Evolutionary conservation across 495 filamentous ascomycete genomes (phyloP).

Genomic region (Tetracladium marchalianum): DNA sequence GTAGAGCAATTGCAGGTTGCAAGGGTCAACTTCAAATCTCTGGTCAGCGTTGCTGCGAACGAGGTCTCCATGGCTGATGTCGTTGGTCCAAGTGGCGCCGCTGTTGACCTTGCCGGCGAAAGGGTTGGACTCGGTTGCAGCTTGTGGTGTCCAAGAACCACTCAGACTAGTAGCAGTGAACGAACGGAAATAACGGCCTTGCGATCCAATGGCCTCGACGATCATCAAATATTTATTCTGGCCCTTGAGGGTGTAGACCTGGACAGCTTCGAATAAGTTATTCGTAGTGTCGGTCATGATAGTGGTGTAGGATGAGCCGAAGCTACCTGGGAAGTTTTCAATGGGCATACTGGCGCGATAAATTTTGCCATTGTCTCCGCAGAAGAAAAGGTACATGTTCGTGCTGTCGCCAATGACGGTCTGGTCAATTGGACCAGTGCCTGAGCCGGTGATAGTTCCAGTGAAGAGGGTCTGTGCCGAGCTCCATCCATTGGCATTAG

Average conservation of each 20-base stretch:
- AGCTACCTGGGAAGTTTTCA: conserved; percentile 45
- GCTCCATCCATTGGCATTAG: conserved; percentile 46
- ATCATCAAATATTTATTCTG: conserved; percentile 50
- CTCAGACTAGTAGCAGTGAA: conserved; percentile 44
- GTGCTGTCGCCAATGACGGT: conserved; percentile 46
- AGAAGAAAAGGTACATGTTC: conserved; percentile 56
- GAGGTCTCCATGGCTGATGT: conserved; percentile 54
- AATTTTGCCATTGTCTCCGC: conserved; percentile 55
- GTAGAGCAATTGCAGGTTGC: conserved; percentile 50
- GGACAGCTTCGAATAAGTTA: conserved; percentile 53
- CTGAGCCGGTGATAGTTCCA: conserved; percentile 38
- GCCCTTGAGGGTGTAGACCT: conserved; percentile 49
- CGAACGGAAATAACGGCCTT: conserved; percentile 55
- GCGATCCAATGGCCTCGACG: conserved; percentile 46
- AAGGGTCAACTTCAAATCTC: conserved; percentile 44
- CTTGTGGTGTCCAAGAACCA: conserved; percentile 45
- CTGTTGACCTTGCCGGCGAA: conserved; percentile 56
- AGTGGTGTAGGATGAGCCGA: conserved; percentile 37
- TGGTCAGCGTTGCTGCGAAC: conserved; percentile 44
- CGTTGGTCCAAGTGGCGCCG: conserved; percentile 51
- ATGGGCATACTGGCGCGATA: conserved; percentile 52
- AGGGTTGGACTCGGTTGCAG: conserved; percentile 37
- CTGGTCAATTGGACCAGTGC: conserved; percentile 47
- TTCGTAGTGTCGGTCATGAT: conserved; percentile 41
- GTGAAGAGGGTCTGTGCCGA: conserved; percentile 41